Percentiles rank a stretch among this genome's conserved stretches.
Conservation (phyloP, 495 filamentous ascomycete species). For the Ascodesmis nigricans region DNA sequence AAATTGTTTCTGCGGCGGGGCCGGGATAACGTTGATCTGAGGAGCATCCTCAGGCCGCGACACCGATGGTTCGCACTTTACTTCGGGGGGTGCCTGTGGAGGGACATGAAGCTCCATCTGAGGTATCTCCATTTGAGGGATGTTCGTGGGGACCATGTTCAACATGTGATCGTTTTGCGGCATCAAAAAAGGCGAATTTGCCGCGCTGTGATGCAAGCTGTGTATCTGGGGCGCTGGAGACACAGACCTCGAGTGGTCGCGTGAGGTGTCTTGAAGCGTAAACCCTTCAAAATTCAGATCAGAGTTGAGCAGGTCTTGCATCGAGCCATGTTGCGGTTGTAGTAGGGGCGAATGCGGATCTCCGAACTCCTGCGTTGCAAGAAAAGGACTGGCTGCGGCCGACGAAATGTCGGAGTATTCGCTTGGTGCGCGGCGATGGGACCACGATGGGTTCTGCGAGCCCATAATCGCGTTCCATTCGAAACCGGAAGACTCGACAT, state of each 20-base stretch:
- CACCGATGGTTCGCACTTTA: too few species aligned
- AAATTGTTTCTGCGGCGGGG: constrained; percentile 44
- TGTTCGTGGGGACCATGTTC: constrained; percentile 30
- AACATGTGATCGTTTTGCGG: constrained; percentile 43
- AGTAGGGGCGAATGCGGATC: constrained; percentile 67
- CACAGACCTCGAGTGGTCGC: constrained; percentile 17
- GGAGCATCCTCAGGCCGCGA: constrained; percentile 72
- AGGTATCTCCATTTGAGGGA: too few species aligned
- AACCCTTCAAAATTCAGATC: constrained; percentile 33
- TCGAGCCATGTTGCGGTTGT: constrained; percentile 45
- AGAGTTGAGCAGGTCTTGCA: constrained; percentile 43
- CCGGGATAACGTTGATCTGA: constrained; percentile 83
- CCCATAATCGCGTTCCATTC: too few species aligned
- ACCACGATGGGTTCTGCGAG: constrained; percentile 42
- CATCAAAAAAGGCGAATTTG: constrained; percentile 33
- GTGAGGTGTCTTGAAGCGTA: constrained; percentile 62
- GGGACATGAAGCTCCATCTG: too few species aligned
- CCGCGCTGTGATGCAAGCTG: constrained; percentile 25
- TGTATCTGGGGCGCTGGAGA: constrained; percentile 25
- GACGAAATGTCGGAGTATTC: constrained; percentile 80
- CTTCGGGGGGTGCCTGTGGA: too few species aligned
- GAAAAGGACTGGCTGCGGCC: constrained; percentile 54
- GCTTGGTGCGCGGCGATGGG: constrained; percentile 63
- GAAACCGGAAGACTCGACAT: too few species aligned
- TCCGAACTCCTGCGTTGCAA: constrained; percentile 58